Evolutionary conservation across 2,329 filamentous ascomycete species (phyloP), one percentile per base, ranked within the genome.

Genomic region (Colletotrichum costaricense): DNA sequence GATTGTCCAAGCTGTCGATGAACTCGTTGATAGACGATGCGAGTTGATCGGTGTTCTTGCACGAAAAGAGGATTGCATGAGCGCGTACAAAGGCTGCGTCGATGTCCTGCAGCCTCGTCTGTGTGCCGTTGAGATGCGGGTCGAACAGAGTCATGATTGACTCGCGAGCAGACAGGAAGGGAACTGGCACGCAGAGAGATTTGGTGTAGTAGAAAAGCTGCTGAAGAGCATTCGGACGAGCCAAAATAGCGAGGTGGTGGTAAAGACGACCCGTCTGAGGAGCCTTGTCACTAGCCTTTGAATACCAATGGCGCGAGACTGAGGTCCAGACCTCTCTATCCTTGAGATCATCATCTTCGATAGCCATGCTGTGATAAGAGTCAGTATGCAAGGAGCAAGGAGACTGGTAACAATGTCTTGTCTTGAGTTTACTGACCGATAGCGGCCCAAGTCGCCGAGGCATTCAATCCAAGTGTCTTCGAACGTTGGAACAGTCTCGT

Each of bases 401-500:
- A 38, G 35, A 14, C 14, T 5, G 35, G 12, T 16, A 16, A 38
- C 14, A 6, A 38, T 14, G 1, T 38, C 35, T 33, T 33, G 11
- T 35, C 5, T 38, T 16, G 26, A 38, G 0, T 0, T 0, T 16
- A 28, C 69, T 22, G n/a, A 73, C 0, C 88, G 81, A 57, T 97
- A 98, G 24, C 95, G 87, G 0, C 93, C 93, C 0, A 98, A 83
- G 78, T 98, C 95, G 0, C 96, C 96, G 0, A 98, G 84, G 66
- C 95, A 98, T 76, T 98, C 96, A 9, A 97, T 94, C 96, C 96
- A 98, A 0, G 94, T 98, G 70, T 97, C 93, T 66, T 93, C 90
- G 76, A 97, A 98, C 0, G 89, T 87, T 0, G 93, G 92, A 0
- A 98, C 94, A 0, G 94, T 97, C 78, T 98, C 96, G 72, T 95